These are phyloP conservation scores for Globisporangium nagaii DNA, from an alignment of 352 stramenopile species.

Conservation along the genomic window DNA sequence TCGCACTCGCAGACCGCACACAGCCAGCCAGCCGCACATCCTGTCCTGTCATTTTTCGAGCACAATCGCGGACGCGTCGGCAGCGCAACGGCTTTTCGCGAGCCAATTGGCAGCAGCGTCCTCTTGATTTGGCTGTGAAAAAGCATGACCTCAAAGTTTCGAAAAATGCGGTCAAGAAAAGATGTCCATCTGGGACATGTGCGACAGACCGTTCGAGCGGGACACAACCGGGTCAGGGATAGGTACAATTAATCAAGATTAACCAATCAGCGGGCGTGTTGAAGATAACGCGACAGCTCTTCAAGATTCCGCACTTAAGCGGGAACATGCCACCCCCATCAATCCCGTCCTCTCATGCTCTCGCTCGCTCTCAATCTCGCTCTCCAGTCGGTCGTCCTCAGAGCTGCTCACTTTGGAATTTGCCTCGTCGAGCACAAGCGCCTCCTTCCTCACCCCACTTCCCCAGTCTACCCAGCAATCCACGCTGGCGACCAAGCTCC, in stretches of 20 bases:
- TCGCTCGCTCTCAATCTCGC: neutral
- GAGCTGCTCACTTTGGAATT: slow-evolving; percentile 11
- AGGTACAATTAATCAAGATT: neutral
- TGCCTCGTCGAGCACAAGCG: slow-evolving; percentile 12
- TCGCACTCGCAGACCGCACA: too few relatives aligned
- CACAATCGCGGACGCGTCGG: too few relatives aligned
- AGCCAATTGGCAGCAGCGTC: slow-evolving; percentile 2
- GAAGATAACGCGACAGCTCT: slow-evolving; percentile 1
- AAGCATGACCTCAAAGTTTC: too few relatives aligned
- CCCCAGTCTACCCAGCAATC: neutral
- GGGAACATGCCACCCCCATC: neutral
- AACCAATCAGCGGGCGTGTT: slow-evolving; percentile 2
- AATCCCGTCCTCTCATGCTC: neutral
- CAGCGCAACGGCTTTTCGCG: too few relatives aligned
- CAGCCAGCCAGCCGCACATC: too few relatives aligned
- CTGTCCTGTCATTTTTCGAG: too few relatives aligned
- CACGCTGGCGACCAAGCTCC: too few relatives aligned
- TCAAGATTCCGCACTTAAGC: slow-evolving; percentile 4
- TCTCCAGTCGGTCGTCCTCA: too few relatives aligned
- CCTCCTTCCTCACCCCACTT: neutral
- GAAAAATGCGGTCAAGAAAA: too few relatives aligned
- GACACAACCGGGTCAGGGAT: neutral
- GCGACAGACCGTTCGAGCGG: neutral
- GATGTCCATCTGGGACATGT: slow-evolving; percentile 9
- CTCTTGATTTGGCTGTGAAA: too few relatives aligned